phyloP scores from a whole-genome alignment of 768 basidiomycete genomes.

The Artomyces pyxidatus region DNA sequence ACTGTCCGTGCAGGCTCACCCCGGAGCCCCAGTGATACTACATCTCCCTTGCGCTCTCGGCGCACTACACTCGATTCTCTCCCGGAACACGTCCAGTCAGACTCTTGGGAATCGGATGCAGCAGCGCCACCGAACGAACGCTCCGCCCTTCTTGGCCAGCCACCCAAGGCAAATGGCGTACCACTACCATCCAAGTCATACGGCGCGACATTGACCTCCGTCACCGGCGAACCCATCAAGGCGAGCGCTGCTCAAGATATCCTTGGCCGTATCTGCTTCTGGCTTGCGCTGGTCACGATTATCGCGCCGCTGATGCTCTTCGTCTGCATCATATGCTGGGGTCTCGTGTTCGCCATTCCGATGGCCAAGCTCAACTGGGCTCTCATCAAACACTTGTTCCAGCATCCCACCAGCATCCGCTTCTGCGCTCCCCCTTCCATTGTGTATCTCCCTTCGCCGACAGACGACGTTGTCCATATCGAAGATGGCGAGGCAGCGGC shows the following conservation, averaged over 20 bases:
- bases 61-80: conserved; percentile 24
- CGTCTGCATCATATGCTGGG: conserved; percentile 91
- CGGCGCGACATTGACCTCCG: conserved; percentile 44
- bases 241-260: conserved; percentile 30
- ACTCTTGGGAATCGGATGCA: conserved; percentile 39
- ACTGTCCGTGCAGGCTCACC: conserved; percentile 27
- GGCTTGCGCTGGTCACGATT: conserved; percentile 64
- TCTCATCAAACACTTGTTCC: conserved; percentile 75
- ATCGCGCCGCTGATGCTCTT: conserved; percentile 86
- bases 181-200: conserved; percentile 53
- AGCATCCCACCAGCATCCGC: conserved; percentile 75
- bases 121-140: conserved; percentile 35
- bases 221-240: conserved; percentile 14
- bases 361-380: conserved; percentile 98
- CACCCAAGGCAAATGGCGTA: conserved; percentile 26
- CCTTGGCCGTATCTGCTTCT: conserved; percentile 74
- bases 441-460: conserved; percentile 41
- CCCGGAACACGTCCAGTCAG: conserved; percentile 35
- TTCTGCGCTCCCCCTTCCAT: conserved; percentile 85
- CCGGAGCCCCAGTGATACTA: conserved; percentile 1
- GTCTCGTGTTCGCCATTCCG: conserved; percentile 88
- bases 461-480: conserved; percentile 22
- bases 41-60: background rate
- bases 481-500: conserved; percentile 18
- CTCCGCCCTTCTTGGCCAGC: conserved; percentile 37